Evolutionary conservation across 1,284 basidiomycete genomes (phyloP), one percentile per base, ranked within the genome.

Genomic region (Ceratobasidium papillatum): DNA sequence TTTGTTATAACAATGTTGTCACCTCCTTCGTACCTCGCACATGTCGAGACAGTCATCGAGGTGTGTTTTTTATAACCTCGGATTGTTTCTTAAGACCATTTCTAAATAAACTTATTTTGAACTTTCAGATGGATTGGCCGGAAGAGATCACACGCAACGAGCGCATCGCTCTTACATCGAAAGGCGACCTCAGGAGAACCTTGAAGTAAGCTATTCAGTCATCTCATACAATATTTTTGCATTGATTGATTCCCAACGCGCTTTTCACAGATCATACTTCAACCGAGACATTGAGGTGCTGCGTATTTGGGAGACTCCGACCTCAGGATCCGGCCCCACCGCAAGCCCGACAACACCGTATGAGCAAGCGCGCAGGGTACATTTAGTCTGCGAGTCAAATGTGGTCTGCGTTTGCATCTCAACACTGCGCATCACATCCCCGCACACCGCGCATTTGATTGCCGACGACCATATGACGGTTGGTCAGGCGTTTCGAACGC

Each of bases 381-480:
- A 61, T 38, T 30, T 72, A 34, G 38, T 69, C 14, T 69, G 66
- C 36, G 66, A 45, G 25, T 69, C 52, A 4, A 52, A 41, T 14
- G 66, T 58, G 11, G 54, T 69, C 2, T 69, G 66, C 66, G 66
- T 69, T 25, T 69, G 66, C 41, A 69, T 69, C 66, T 69, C 66
- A n/a, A 58, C 66, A 4, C 58, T 72, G 25, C 58, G 56, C 4
- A 72, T 72, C 45, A 61, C 69, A n/a, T 72, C 69, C n/a, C 66
- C 66, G 5, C 49, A 69, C 25, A 38, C 66, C 22, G 52, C 66
- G 3, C 69, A 61, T 49, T 49, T 61, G 43, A 62, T 72, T 45
- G 69, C 58, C 54, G 66, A 59, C 38, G 69, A 61, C 32, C 69
- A 72, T 38, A 32, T 72, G 56, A 61, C 66, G 2, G 54, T 69